Percentiles rank a stretch among this genome's conserved stretches.
phyloP scores from a whole-genome alignment of 306 rosid species.

The Astragalus membranaceus region DNA sequence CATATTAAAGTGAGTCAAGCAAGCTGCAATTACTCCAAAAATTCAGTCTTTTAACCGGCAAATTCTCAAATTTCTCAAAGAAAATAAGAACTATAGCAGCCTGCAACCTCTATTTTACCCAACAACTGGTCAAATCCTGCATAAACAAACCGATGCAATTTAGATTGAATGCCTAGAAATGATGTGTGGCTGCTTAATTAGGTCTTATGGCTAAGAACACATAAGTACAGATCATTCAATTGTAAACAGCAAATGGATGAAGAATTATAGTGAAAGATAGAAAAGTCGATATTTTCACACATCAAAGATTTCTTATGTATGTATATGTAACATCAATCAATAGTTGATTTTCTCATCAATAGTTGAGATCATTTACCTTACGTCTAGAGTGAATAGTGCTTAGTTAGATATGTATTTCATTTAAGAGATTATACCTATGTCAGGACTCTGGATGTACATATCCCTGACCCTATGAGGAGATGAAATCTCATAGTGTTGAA shows the following conservation, averaged over 20 bases:
- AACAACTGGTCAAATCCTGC: conserved; percentile 38
- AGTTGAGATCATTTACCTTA: too few species aligned
- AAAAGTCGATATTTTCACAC: too few species aligned
- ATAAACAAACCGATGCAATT: neutral
- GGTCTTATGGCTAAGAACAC: neutral
- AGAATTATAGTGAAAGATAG: neutral
- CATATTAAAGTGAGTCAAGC: neutral
- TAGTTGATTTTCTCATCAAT: too few species aligned
- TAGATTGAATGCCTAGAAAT: too few species aligned
- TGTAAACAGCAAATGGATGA: neutral
- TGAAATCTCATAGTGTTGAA: conserved; percentile 28
- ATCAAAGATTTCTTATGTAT: too few species aligned
- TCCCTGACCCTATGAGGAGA: conserved; percentile 26
- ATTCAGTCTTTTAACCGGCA: neutral
- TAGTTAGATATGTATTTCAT: neutral
- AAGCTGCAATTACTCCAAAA: neutral
- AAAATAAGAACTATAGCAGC: conserved; percentile 27
- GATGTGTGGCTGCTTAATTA: too few species aligned
- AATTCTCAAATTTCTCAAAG: conserved; percentile 13
- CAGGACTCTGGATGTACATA: conserved; percentile 44
- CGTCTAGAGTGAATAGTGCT: too few species aligned
- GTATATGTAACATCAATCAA: too few species aligned
- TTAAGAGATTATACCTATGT: conserved; percentile 23
- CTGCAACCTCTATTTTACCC: conserved; percentile 28
- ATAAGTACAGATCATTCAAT: neutral